phyloP scores from a whole-genome alignment of 805 yeast species.

The Starmera amethionina region DNA sequence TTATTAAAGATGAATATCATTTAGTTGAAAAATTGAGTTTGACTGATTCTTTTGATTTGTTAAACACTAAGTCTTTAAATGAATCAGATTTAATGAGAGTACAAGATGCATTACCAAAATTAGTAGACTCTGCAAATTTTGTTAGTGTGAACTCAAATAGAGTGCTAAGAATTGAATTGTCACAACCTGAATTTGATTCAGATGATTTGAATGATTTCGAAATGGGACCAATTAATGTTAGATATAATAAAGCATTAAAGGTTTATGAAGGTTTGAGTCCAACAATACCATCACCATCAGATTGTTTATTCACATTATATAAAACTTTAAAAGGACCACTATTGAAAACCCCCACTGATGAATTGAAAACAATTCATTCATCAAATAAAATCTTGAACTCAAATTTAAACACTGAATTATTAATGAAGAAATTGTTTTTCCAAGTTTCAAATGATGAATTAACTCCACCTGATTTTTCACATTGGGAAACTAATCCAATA shows the following conservation, averaged over 20 bases:
- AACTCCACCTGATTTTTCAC: constrained; percentile 38
- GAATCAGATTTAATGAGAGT: constrained; percentile 6
- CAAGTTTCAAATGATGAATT: constrained; percentile 22
- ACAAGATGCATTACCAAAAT: constrained; percentile 21
- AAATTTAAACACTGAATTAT: constrained; percentile 44
- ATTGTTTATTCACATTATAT: constrained; percentile 51
- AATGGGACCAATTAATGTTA: constrained; percentile 35
- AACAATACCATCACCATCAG: constrained; percentile 39
- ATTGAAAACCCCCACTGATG: constrained; percentile 29
- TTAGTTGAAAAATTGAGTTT: constrained; percentile 14
- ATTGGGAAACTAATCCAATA: constrained; percentile 18
- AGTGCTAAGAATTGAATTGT: constrained; percentile 43
- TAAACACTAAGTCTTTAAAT: constrained; percentile 14
- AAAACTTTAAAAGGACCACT: constrained; percentile 65
- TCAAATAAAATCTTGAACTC: constrained; percentile 43
- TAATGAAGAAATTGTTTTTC: constrained; percentile 40
- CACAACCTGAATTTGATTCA: constrained; percentile 36
- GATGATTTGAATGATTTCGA: constrained; percentile 40
- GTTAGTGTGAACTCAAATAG: constrained; percentile 35
- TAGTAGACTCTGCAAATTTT: constrained; percentile 37
- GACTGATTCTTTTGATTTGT: constrained; percentile 23
- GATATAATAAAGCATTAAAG: constrained; percentile 34
- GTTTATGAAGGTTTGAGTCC: constrained; percentile 17
- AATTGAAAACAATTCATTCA: constrained; percentile 45
- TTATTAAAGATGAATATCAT: constrained; percentile 24